Evolutionary conservation across 2,329 filamentous ascomycete species (phyloP).

Genomic region (Cyclaneusma minus): DNA sequence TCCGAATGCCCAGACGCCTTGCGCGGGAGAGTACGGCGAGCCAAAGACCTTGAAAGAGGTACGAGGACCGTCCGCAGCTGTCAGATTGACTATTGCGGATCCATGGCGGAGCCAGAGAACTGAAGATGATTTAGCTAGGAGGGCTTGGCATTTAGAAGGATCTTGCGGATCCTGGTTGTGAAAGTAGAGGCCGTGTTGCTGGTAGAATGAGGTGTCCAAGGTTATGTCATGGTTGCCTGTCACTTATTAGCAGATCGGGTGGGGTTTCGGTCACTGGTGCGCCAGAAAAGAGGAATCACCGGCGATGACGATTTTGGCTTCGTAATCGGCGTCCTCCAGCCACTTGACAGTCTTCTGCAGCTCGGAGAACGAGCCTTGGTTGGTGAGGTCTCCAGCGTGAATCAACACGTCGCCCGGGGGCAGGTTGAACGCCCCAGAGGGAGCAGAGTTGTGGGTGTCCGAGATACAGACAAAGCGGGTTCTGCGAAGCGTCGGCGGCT

Average conservation of each 20-base stretch:
- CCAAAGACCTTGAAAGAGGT: constrained; percentile 55
- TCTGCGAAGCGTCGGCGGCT: no score
- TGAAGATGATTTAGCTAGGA: constrained; percentile 27
- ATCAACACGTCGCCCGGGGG: constrained; percentile 61
- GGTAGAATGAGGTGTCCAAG: constrained; percentile 48
- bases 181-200: constrained; percentile 32
- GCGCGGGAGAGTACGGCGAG: constrained; percentile 47
- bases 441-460: constrained; percentile 55
- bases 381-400: constrained; percentile 64
- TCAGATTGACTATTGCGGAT: constrained; percentile 36
- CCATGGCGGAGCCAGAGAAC: constrained; percentile 52
- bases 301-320: constrained; percentile 55
- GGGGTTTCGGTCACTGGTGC: constrained; percentile 3
- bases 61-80: constrained; percentile 33
- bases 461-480: constrained; percentile 62
- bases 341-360: constrained; percentile 47
- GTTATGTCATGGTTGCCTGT: constrained; percentile 63
- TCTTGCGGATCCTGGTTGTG: constrained; percentile 41
- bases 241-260: constrained; percentile 6
- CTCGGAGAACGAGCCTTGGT: constrained; percentile 47
- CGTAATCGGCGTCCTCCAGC: constrained; percentile 52
- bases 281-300: constrained; percentile 25
- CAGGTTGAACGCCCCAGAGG: constrained; percentile 36
- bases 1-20: constrained; percentile 50
- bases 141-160: constrained; percentile 31